A percentile compares a stretch with the other conserved stretches of the same genome.
These are phyloP conservation scores for Stentor roeselii DNA, from an alignment of 73 alveolate genomes.

Conservation along the genomic window DNA sequence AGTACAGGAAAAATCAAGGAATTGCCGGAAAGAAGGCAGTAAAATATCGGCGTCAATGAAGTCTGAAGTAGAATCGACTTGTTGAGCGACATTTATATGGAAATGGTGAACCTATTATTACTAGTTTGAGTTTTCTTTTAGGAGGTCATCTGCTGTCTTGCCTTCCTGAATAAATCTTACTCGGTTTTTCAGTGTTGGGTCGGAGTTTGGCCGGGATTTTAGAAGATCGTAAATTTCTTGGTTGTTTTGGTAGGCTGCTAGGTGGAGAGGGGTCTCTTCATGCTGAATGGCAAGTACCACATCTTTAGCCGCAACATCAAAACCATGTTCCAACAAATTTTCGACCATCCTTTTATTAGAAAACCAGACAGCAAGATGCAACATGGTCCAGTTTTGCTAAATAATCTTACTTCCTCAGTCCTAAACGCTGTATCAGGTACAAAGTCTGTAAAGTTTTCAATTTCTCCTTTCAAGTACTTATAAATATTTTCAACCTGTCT, in stretches of 20 bases:
- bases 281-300: not conserved
- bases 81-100: not conserved
- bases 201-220: not conserved
- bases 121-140: not conserved
- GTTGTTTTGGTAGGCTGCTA: not conserved
- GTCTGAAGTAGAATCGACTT: not conserved
- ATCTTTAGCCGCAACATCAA: not conserved
- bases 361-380: not conserved
- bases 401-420: not conserved
- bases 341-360: not conserved
- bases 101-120: not conserved
- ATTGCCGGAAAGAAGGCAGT: not conserved
- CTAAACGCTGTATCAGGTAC: not conserved
- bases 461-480: not conserved
- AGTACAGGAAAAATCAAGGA: too few relatives aligned
- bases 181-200: too few relatives aligned
- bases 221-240: not conserved
- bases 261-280: not conserved
- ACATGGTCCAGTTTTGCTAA: not conserved
- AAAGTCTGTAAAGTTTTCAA: not conserved
- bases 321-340: not conserved
- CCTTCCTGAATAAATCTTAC: not conserved
- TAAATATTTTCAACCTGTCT: not conserved
- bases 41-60: not conserved
- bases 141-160: not conserved